These are phyloP conservation scores for Carex littledalei DNA, from an alignment of 176 grass and related monocot genomes.

Conservation along the genomic window DNA sequence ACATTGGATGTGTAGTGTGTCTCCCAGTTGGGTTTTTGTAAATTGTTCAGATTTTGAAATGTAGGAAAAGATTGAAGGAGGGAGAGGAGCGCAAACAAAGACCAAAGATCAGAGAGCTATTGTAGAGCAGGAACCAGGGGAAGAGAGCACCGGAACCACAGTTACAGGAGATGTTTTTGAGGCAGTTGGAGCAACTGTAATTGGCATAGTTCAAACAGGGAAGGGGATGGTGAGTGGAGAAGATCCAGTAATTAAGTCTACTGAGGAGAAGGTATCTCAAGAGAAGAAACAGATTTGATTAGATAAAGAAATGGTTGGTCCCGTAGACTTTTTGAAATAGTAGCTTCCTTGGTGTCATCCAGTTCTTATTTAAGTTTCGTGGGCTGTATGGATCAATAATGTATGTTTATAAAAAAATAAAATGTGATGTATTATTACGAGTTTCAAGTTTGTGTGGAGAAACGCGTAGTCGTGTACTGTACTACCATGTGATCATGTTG, in stretches of 20 bases:
- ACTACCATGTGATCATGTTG: neutral
- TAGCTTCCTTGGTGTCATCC: neutral
- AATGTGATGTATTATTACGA: neutral
- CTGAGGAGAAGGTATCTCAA: neutral
- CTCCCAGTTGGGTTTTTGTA: neutral
- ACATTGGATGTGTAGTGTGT: neutral
- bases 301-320: neutral
- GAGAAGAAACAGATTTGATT: neutral
- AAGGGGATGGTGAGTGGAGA: conserved; percentile 58
- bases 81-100: neutral
- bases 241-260: conserved; percentile 25
- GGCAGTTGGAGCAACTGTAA: conserved; percentile 54
- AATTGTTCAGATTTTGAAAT: conserved; percentile 24
- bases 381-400: conserved; percentile 18
- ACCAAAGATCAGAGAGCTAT: conserved; percentile 18
- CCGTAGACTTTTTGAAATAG: neutral
- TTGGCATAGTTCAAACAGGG: conserved; percentile 38
- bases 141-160: conserved; percentile 3
- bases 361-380: neutral
- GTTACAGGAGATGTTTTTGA: conserved; percentile 39
- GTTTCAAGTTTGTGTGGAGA: neutral
- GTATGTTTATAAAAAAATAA: neutral
- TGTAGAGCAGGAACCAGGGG: conserved; percentile 12
- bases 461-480: neutral
- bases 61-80: neutral